Evolutionary conservation across 768 basidiomycete species (phyloP).

Genomic region (Cubamyces lactineus): DNA sequence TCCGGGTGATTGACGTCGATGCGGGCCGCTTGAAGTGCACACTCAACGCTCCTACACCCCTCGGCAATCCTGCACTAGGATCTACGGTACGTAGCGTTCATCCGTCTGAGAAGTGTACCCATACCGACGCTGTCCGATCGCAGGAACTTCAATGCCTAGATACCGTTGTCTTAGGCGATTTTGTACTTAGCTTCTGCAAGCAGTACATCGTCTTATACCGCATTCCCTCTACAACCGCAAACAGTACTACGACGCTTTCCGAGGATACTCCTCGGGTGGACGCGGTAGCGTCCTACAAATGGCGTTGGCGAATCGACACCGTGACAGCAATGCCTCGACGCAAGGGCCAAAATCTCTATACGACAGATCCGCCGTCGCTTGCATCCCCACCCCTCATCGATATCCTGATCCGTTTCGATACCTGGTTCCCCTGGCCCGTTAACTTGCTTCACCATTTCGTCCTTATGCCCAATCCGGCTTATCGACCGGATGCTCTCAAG

Average conservation of each 20-base stretch:
- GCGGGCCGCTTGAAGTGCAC: conserved; percentile 2
- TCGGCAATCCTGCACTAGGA: conserved; percentile 20
- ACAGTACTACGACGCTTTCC: background rate
- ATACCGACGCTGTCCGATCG: background rate
- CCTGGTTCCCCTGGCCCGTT: conserved; percentile 66
- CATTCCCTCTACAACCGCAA: conserved; percentile 35
- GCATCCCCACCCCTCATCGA: conserved; percentile 41
- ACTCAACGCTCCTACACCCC: conserved; percentile 12
- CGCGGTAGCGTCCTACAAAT: conserved; percentile 50
- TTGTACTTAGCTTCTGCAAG: conserved; percentile 49
- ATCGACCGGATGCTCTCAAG: conserved; percentile 1
- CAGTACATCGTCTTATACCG: conserved; percentile 32
- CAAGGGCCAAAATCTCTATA: conserved; percentile 12
- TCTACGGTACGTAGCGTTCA: conserved; percentile 5
- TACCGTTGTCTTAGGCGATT: conserved; percentile 45
- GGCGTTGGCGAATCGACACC: conserved; percentile 62
- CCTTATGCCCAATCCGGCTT: conserved; percentile 48
- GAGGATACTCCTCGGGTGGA: conserved; percentile 34
- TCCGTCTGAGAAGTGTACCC: background rate
- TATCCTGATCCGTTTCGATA: conserved; percentile 62
- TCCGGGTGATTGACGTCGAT: conserved; percentile 21
- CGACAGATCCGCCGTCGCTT: too few relatives aligned
- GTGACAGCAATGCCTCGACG: conserved; percentile 44
- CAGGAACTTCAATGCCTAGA: conserved; percentile 47
- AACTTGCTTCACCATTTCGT: conserved; percentile 69